Conservation (phyloP, 2,329 filamentous ascomycete genomes). For the Trichoderma lentiforme region DNA sequence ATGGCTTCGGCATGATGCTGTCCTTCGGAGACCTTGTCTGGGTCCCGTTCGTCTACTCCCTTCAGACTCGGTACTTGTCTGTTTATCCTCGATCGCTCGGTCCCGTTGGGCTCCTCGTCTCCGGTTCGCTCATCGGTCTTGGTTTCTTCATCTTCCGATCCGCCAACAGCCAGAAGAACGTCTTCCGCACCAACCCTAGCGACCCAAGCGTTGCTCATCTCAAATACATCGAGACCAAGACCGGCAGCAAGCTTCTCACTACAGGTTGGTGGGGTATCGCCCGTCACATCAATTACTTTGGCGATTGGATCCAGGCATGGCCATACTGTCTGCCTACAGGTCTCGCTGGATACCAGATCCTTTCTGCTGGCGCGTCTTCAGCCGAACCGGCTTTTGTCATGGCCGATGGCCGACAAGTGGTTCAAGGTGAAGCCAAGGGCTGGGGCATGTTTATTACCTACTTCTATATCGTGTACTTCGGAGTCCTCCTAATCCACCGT, state of each 20-base stretch:
- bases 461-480: constrained; percentile 94
- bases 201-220: constrained; percentile 77
- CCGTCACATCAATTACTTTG: constrained; percentile 92
- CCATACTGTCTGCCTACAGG: constrained; percentile 85
- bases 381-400: constrained; percentile 54
- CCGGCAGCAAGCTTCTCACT: constrained; percentile 75
- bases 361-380: constrained; percentile 49
- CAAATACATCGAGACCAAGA: constrained; percentile 79
- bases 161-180: constrained; percentile 94
- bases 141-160: constrained; percentile 92
- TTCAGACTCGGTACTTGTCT: constrained; percentile 81
- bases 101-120: constrained; percentile 57
- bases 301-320: constrained; percentile 94
- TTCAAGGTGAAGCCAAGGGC: constrained; percentile 70
- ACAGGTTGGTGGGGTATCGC: constrained; percentile 93
- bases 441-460: constrained; percentile 89
- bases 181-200: constrained; percentile 81
- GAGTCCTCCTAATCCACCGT: constrained; percentile 77
- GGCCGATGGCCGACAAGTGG: constrained; percentile 59
- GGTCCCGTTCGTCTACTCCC: constrained; percentile 85
- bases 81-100: constrained; percentile 80
- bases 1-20: constrained; percentile 95
- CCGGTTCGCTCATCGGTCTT: constrained; percentile 62
- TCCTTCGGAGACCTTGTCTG: constrained; percentile 89
- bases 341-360: constrained; percentile 74